Conservation (phyloP, 169 alveolate species). For the Plasmodium yoelii region DNA sequence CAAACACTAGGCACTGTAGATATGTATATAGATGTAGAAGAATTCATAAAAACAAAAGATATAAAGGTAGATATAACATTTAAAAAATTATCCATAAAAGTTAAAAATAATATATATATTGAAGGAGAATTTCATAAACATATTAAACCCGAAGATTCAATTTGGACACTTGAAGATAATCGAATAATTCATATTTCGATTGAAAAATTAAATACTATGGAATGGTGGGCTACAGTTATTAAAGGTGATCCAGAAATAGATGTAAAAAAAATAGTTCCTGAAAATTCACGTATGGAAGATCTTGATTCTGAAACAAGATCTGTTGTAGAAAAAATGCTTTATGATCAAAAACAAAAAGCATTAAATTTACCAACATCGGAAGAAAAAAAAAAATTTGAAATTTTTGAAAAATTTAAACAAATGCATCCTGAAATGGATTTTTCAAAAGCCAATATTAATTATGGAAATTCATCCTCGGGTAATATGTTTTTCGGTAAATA, state of each 20-base stretch:
- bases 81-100: constrained; percentile 81
- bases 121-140: constrained; percentile 93
- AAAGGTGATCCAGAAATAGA: constrained; percentile 96
- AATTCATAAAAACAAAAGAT: constrained; percentile 77
- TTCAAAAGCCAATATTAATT: constrained; percentile 94
- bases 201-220: constrained; percentile 93
- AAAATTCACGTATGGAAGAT: constrained; percentile 95
- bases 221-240: constrained; percentile 97
- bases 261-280: constrained; percentile 97
- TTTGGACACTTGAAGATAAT: constrained; percentile 96
- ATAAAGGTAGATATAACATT: constrained; percentile 81
- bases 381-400: constrained; percentile 93
- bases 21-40: constrained; percentile 77
- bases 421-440: constrained; percentile 99
- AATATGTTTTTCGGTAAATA: constrained; percentile 40
- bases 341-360: constrained; percentile 94
- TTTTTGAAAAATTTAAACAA: constrained; percentile 94
- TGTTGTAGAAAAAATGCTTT: constrained; percentile 98
- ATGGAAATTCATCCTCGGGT: constrained; percentile 76
- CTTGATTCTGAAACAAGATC: constrained; percentile 97
- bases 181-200: constrained; percentile 89
- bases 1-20: constrained; percentile 90
- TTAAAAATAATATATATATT: constrained; percentile 83
- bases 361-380: constrained; percentile 96
- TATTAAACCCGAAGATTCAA: constrained; percentile 94